Base-by-base conservation (phyloP, 108 stramenopile species). In the Nitzschia sp. region DNA sequence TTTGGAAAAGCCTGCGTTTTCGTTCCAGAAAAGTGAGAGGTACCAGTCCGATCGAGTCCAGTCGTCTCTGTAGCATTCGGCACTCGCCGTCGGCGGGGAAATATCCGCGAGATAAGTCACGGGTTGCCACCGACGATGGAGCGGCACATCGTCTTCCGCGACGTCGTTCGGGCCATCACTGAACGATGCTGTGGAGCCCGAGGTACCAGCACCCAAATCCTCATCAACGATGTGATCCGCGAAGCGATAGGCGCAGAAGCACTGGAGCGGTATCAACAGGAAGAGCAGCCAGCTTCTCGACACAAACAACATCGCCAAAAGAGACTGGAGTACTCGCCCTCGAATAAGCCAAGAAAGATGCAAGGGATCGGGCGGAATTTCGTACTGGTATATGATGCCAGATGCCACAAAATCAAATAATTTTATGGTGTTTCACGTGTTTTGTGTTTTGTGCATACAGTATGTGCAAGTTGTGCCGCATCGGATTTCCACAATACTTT, bases 31-130 rank as follows among this genome's bases (percentile, higher is more conserved):
- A 0, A 21, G 45, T 25, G 30, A 30, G 6, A 70, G 22, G 2
- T 60, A 46, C 26, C 4, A 32, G 21, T 70, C 69, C 26, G 46
- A 45, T 26, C 69, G 30, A 34, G 5, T 5, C 58, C 58, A 60
- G 31, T 19, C 9, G 2, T 47, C 32, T 28, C 28, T 3, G 31
- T 70, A 21, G 47, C 9, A 13, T 47, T 52, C 57, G 17, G 19
- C 46, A 27, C 31, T 47, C n/a, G 26, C 28, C 28, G 27, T 26
- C 3, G 38, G 35, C 2, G 71, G 71, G 22, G 38, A 53, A 8
- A 63, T 6, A 45, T 71, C 61, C 17, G 61, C 71, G 53, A 55
- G 16, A 45, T 44, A 27, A 0, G 71, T 71, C 35, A 63, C 45
- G 22, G 26, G 28, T 58, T 19, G 50, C 38, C 38, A 41, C 13